These are phyloP conservation scores for Cladosporium sp. DNA, from an alignment of 2,329 filamentous ascomycete species.

Conservation along the genomic window DNA sequence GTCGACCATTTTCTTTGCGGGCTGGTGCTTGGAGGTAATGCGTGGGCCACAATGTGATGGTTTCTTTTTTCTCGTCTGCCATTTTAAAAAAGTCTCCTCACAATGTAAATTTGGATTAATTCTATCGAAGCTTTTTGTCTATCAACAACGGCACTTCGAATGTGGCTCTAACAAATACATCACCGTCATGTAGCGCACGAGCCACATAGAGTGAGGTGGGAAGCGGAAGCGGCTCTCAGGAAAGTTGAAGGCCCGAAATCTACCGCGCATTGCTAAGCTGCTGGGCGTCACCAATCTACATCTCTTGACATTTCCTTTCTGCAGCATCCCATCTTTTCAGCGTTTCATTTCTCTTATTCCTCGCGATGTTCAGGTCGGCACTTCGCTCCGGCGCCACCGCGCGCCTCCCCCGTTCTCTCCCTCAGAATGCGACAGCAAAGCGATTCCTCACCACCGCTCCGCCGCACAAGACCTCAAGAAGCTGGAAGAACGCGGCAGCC, in stretches of 20 bases:
- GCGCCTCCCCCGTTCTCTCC: conserved; percentile 24
- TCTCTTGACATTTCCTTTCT: background rate
- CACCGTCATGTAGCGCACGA: too few relatives aligned
- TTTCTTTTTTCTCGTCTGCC: background rate
- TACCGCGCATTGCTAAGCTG: background rate
- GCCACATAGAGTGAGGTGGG: too few relatives aligned
- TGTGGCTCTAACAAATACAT: too few relatives aligned
- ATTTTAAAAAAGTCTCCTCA: too few relatives aligned
- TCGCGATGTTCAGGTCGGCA: conserved; percentile 50
- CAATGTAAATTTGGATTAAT: too few relatives aligned
- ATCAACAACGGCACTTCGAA: too few relatives aligned
- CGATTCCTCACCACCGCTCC: conserved; percentile 56
- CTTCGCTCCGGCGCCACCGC: conserved; percentile 37
- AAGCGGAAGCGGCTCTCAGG: background rate
- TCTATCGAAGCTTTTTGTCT: too few relatives aligned
- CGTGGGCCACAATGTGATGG: conserved; percentile 17
- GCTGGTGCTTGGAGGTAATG: conserved; percentile 19
- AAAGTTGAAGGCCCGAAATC: background rate
- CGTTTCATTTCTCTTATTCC: conserved; percentile 5
- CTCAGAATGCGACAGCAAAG: conserved; percentile 33
- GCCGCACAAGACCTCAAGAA: conserved; percentile 63
- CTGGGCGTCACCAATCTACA: too few relatives aligned
- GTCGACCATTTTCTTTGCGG: conserved; percentile 1
- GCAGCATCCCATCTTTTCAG: conserved; percentile 7
- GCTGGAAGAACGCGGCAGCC: conserved; percentile 72